Evolutionary conservation across 2,329 filamentous ascomycete species (phyloP).

Genomic region (Phoma sp.): DNA sequence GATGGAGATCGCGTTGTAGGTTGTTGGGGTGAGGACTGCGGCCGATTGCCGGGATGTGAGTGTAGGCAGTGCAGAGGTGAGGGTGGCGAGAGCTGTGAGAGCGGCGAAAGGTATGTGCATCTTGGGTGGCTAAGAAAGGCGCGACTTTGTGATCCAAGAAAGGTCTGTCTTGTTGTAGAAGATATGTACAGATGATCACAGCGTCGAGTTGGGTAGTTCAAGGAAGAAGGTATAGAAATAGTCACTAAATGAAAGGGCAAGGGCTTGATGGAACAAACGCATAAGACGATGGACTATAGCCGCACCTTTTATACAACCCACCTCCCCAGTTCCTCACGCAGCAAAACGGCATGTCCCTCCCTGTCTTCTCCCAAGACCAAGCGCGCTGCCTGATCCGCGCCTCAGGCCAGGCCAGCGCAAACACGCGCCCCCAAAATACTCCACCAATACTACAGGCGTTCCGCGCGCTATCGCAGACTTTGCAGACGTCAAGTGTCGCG

Average conservation of each 20-base stretch:
- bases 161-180: conserved; percentile 27
- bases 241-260: conserved; percentile 1
- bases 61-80: conserved; percentile 34
- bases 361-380: conserved; percentile 5
- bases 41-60: conserved; percentile 30
- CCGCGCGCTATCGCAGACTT: conserved; percentile 1
- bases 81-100: conserved; percentile 35
- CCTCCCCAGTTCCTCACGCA: no score
- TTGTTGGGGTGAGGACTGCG: conserved; percentile 36
- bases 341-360: no score
- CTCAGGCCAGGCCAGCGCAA: conserved; percentile 7
- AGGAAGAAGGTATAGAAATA: conserved; percentile 11
- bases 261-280: conserved; percentile 21
- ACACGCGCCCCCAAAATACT: conserved; percentile 7
- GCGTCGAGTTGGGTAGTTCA: conserved; percentile 37
- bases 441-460: conserved; percentile 20
- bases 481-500: conserved; percentile 25
- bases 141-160: conserved; percentile 1
- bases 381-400: not conserved
- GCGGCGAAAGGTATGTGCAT: conserved; percentile 41
- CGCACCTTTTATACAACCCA: conserved; percentile 11
- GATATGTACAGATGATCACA: conserved; percentile 20
- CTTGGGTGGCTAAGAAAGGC: conserved; percentile 6
- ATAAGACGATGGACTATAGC: not conserved
- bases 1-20: conserved; percentile 54